These are phyloP conservation scores for Calocybe gangraenosa DNA, from an alignment of 768 basidiomycete genomes.

Conservation along the genomic window DNA sequence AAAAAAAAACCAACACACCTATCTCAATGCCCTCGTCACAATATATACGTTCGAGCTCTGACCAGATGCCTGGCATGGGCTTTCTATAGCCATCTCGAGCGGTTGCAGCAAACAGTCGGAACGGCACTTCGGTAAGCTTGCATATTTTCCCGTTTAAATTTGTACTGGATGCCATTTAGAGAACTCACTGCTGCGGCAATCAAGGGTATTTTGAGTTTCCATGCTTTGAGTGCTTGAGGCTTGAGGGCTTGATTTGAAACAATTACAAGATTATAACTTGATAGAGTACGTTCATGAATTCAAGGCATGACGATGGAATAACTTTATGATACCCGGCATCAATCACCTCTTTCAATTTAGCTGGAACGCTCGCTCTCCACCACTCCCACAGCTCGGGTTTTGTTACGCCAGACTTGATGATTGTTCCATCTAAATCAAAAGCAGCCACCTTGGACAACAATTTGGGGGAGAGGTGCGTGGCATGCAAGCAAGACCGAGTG, in stretches of 20 bases:
- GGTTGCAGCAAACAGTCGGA: slow-evolving; percentile 75
- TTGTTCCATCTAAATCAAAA: slow-evolving; percentile 85
- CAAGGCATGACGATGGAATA: background rate
- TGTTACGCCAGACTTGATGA: slow-evolving; percentile 60
- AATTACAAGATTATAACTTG: slow-evolving; percentile 70
- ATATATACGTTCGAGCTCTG: slow-evolving; percentile 63
- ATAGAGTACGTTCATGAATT: background rate
- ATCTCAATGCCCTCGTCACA: slow-evolving; percentile 53
- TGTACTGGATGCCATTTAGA: background rate
- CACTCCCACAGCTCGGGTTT: slow-evolving; percentile 50
- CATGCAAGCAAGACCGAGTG: slow-evolving; percentile 37
- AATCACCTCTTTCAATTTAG: slow-evolving; percentile 55
- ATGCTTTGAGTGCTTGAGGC: slow-evolving; percentile 43
- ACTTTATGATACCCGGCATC: slow-evolving; percentile 53
- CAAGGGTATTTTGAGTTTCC: slow-evolving; percentile 73
- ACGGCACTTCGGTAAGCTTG: slow-evolving; percentile 71
- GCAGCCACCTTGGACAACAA: slow-evolving; percentile 60
- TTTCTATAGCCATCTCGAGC: slow-evolving; percentile 76
- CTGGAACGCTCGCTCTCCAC: slow-evolving; percentile 67
- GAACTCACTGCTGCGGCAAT: slow-evolving; percentile 58
- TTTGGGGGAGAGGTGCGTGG: slow-evolving; percentile 35
- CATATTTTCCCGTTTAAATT: background rate
- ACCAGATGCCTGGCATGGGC: slow-evolving; percentile 87
- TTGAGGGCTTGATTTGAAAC: slow-evolving; percentile 78
- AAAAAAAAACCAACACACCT: slow-evolving; percentile 48